Evolutionary conservation across 2,329 filamentous ascomycete genomes (phyloP).

Genomic region (Alternaria arborescens): DNA sequence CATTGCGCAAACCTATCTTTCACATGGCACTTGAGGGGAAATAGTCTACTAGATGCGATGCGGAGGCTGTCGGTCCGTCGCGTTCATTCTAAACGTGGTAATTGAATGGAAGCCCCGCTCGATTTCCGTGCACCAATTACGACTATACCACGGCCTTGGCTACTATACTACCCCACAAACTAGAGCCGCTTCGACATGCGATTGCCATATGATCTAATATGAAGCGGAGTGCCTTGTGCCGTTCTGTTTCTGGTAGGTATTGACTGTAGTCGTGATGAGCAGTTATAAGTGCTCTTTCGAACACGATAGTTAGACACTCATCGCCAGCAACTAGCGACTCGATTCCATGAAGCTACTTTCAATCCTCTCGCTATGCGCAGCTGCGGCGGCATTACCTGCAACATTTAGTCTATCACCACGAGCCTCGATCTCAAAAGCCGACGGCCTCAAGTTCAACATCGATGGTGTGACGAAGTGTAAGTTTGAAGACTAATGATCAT

Average conservation of each 20-base stretch:
- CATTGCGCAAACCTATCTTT: background rate
- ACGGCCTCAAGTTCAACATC: slow-evolving; percentile 47
- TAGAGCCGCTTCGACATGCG: slow-evolving; percentile 6
- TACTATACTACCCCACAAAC: slow-evolving; percentile 19
- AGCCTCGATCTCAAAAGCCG: slow-evolving; percentile 34
- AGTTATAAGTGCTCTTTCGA: background rate
- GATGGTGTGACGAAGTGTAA: slow-evolving; percentile 46
- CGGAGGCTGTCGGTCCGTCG: slow-evolving; percentile 10
- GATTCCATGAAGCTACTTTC: slow-evolving; percentile 34
- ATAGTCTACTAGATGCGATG: background rate
- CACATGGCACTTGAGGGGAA: background rate
- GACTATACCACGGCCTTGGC: slow-evolving; percentile 10
- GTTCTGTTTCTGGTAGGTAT: slow-evolving; percentile 2
- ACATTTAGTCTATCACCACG: slow-evolving; percentile 21
- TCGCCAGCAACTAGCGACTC: background rate
- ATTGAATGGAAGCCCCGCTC: slow-evolving; percentile 2
- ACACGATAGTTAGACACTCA: background rate
- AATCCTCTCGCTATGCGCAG: slow-evolving; percentile 29
- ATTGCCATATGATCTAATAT: slow-evolving; percentile 15
- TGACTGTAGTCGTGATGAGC: background rate
- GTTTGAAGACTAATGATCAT: background rate
- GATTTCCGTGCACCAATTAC: slow-evolving; percentile 11
- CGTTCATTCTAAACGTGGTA: background rate
- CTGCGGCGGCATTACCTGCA: slow-evolving; percentile 30
- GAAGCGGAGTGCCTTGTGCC: slow-evolving; percentile 15